Conservation (phyloP, 2,329 filamentous ascomycete species). For the Trichoderma semiorbis region DNA sequence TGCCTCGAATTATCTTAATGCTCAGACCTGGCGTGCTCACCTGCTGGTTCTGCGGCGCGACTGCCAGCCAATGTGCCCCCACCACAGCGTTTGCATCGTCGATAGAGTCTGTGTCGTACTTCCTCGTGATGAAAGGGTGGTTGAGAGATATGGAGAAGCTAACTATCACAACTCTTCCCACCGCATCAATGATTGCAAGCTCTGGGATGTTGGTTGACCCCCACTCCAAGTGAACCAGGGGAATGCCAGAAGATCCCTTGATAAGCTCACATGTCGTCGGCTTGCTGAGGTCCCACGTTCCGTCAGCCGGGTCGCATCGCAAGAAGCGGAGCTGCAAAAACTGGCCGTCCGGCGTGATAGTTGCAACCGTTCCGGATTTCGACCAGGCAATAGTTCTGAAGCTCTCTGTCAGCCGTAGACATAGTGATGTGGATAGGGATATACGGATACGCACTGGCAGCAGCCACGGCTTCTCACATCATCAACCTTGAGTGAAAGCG, state of each 20-base stretch:
- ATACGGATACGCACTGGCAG: constrained; percentile 64
- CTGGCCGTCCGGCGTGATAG: constrained; percentile 68
- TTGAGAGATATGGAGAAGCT: constrained; percentile 71
- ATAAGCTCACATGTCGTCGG: constrained; percentile 63
- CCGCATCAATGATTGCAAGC: constrained; percentile 76
- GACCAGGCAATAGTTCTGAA: constrained; percentile 81
- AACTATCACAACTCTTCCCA: constrained; percentile 73
- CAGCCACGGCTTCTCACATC: constrained; percentile 73
- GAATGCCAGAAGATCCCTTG: constrained; percentile 59
- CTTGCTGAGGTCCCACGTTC: constrained; percentile 72
- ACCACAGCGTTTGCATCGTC: constrained; percentile 76
- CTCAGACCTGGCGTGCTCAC: constrained; percentile 21
- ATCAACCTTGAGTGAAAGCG: constrained; percentile 69
- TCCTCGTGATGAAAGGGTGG: constrained; percentile 59
- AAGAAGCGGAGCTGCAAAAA: constrained; percentile 71
- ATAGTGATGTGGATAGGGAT: not conserved
- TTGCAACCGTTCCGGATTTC: constrained; percentile 78
- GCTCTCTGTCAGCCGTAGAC: constrained; percentile 20
- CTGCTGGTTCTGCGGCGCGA: constrained; percentile 47
- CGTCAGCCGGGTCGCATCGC: constrained; percentile 63
- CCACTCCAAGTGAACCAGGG: constrained; percentile 80
- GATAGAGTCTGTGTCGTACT: constrained; percentile 62
- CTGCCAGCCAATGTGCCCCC: constrained; percentile 81
- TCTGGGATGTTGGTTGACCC: constrained; percentile 69
- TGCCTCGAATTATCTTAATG: not conserved